Base-by-base conservation (phyloP, 768 basidiomycete species). In the Pisolithus orientalis region DNA sequence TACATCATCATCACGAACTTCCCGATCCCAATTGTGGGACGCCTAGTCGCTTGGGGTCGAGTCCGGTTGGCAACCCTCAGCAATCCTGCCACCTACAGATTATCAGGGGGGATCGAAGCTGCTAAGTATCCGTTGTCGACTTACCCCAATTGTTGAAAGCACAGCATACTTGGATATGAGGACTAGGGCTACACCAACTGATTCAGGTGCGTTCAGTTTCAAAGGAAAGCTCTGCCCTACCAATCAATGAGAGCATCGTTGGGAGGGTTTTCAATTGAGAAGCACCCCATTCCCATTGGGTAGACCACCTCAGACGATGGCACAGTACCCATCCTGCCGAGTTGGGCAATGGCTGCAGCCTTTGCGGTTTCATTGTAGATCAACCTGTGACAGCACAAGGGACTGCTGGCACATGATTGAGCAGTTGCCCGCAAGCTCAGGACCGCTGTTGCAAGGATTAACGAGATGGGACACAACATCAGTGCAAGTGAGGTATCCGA, bases 111-210 rank as follows among this genome's bases (percentile, higher is more conserved):
- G 13, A 44, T 31, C 5, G 17, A 40, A 21, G 13, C n/a, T 42
- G 29, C 13, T n/a, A 1, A 32, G 11, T 28, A 21, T 28, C 34
- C 17, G 5, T 27, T 10, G 16, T 34, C 9, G 37, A 24, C 53
- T 53, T 28, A 53, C 53, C 53, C 53, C 53, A 53, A 6, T 49
- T 44, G 34, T 53, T 43, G 17, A 32, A 21, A 27, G 42, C 11
- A 27, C 53, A 53, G n/a, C 53, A 53, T 3, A 49, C 47, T 38
- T 53, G 47, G 11, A 49, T 11, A 5, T 31, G 34, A n/a, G 53
- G 48, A 37, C 47, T 39, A 6, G 43, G 25, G 28, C 48, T 53
- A 31, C 29, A 45, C 44, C 28, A 17, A 29, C 7, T 13, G n/a
- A 45, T 16, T 45, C 44, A 45, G 44, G n/a, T 45, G n/a, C 8